Percentiles rank a stretch among this genome's conserved stretches.
Evolutionary conservation across 2,329 filamentous ascomycete genomes (phyloP).

Genomic region (Microascus cirrosus): DNA sequence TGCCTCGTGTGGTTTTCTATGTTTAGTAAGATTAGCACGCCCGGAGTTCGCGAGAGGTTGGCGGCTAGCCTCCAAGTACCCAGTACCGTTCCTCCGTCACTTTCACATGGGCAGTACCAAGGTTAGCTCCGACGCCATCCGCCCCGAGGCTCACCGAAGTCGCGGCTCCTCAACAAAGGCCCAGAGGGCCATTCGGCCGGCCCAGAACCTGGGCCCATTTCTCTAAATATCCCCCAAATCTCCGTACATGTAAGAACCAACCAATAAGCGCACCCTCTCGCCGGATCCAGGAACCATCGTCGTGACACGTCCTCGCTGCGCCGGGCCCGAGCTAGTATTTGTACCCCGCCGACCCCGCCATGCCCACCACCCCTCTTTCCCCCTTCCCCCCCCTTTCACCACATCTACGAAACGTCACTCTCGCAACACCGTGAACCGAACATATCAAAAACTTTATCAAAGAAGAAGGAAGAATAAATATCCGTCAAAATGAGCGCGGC

Average conservation of each 20-base stretch:
- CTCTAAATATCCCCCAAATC: background rate
- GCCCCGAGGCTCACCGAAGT: background rate
- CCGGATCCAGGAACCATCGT: background rate
- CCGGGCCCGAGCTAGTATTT: background rate
- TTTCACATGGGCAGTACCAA: background rate
- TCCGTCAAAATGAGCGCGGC: conserved; percentile 28
- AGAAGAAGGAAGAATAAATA: background rate
- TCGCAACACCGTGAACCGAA: background rate
- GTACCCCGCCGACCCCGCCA: background rate
- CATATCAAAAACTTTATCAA: background rate
- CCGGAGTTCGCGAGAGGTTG: too few relatives aligned
- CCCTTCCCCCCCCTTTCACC: conserved; percentile 2
- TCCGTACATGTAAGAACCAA: background rate
- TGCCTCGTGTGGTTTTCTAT: too few relatives aligned
- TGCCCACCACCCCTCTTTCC: background rate
- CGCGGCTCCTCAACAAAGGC: background rate
- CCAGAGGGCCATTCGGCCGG: background rate
- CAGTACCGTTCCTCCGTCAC: background rate
- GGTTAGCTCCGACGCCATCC: background rate
- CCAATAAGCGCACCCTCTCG: background rate
- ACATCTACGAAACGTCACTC: background rate
- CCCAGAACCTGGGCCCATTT: too few relatives aligned
- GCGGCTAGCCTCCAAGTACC: too few relatives aligned
- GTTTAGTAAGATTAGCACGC: too few relatives aligned
- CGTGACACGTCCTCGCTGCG: background rate